Conservation (phyloP, 1,139 yeast species). For the Candida tetrigidarum region DNA sequence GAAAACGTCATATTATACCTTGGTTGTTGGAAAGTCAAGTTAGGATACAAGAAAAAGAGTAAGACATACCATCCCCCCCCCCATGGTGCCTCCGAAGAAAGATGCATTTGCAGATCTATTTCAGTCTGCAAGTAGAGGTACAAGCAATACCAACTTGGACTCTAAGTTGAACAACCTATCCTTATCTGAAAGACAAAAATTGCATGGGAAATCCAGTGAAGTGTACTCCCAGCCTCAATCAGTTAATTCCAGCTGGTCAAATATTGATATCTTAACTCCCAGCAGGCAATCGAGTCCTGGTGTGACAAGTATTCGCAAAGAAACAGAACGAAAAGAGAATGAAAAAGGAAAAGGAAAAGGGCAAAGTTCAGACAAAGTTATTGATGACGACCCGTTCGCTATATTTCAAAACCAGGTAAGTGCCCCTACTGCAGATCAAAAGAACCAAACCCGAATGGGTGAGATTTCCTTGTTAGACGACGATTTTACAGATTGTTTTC, state of each 20-base stretch:
- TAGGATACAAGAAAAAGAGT: neutral
- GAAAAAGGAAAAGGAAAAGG: neutral
- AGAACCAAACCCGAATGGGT: neutral
- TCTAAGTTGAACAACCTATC: constrained; percentile 21
- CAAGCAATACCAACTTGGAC: constrained; percentile 10
- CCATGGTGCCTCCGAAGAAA: constrained; percentile 38
- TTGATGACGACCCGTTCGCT: constrained; percentile 24
- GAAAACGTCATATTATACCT: too few species aligned
- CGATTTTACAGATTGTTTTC: constrained; percentile 46
- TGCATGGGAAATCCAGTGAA: constrained; percentile 13
- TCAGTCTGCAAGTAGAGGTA: constrained; percentile 32
- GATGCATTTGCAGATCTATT: constrained; percentile 55
- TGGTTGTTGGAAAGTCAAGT: too few species aligned
- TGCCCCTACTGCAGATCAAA: neutral
- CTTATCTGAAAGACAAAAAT: constrained; percentile 26
- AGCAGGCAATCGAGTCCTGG: constrained; percentile 14
- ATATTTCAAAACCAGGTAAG: constrained; percentile 15
- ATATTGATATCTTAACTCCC: constrained; percentile 23
- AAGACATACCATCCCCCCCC: too few species aligned
- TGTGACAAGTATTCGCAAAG: too few species aligned
- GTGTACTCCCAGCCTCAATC: constrained; percentile 8
- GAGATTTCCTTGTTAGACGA: constrained; percentile 38
- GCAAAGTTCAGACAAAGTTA: neutral
- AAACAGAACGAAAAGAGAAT: too few species aligned
- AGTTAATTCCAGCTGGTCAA: constrained; percentile 22